Percentiles rank a stretch among this genome's conserved stretches.
These are phyloP conservation scores for Hemileia vastatrix DNA, from an alignment of 1,284 basidiomycete species.

Conservation along the genomic window DNA sequence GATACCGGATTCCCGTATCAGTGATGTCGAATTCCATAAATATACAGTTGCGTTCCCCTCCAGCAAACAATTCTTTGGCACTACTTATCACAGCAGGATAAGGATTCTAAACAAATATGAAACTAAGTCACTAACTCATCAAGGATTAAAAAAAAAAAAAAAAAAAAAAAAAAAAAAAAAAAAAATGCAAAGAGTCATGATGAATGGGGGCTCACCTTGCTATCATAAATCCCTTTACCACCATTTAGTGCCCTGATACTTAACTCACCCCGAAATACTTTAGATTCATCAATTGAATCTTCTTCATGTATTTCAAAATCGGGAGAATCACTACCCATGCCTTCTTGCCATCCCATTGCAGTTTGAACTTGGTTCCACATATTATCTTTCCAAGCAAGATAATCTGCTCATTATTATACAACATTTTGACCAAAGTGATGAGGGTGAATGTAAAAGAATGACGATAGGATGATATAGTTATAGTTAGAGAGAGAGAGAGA, in stretches of 20 bases:
- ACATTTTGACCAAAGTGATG: too few relatives aligned
- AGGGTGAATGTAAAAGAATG: background rate
- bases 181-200: background rate
- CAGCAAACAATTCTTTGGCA: slow-evolving; percentile 74
- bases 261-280: slow-evolving; percentile 42
- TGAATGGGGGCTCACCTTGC: slow-evolving; percentile 83
- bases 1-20: slow-evolving; percentile 93
- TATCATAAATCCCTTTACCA: slow-evolving; percentile 50
- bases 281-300: slow-evolving; percentile 30
- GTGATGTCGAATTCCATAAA: slow-evolving; percentile 91
- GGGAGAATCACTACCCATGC: slow-evolving; percentile 85
- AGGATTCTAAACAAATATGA: slow-evolving; percentile 95
- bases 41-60: slow-evolving; percentile 78
- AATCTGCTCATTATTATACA: too few relatives aligned
- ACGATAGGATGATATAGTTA: background rate
- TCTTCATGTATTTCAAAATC: slow-evolving; percentile 82
- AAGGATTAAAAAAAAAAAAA: slow-evolving; percentile 58
- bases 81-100: slow-evolving; percentile 71
- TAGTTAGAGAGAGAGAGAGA: background rate
- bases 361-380: slow-evolving; percentile 85
- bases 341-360: slow-evolving; percentile 81
- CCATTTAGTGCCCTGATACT: slow-evolving; percentile 7
- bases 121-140: slow-evolving; percentile 80
- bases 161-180: slow-evolving; percentile 8
- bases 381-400: slow-evolving; percentile 96